These are phyloP conservation scores for Beauveria scarabaeidicola DNA, from an alignment of 2,329 filamentous ascomycete genomes.

Conservation along the genomic window DNA sequence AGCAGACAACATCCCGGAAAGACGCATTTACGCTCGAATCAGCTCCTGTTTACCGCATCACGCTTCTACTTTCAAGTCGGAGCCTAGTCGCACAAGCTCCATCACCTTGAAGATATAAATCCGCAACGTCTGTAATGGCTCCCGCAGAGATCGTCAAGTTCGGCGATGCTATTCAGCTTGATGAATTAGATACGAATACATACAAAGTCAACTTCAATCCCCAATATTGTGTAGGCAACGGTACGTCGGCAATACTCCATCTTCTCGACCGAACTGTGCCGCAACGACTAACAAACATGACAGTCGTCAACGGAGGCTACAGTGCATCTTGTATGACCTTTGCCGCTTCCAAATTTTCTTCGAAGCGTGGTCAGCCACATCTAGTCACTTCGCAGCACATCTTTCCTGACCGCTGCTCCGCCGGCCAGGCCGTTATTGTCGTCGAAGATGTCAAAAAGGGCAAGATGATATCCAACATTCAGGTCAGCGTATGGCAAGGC, in stretches of 20 bases:
- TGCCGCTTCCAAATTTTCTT: constrained; percentile 15
- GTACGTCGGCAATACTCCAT: constrained; percentile 11
- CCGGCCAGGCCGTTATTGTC: constrained; percentile 24
- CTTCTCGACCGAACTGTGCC: not conserved
- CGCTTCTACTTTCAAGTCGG: not conserved
- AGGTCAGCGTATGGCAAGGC: constrained; percentile 29
- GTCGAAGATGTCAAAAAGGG: constrained; percentile 30
- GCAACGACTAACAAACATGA: not conserved
- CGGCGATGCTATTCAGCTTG: constrained; percentile 15
- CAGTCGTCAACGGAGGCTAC: constrained; percentile 35
- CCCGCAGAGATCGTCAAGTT: constrained; percentile 4
- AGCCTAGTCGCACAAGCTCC: not conserved
- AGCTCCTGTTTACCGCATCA: not conserved
- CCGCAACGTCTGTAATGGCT: not conserved
- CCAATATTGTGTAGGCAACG: constrained; percentile 18
- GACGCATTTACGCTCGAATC: not conserved
- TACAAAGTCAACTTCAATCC: constrained; percentile 18
- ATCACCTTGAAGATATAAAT: not conserved
- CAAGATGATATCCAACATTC: constrained; percentile 25
- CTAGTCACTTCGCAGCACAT: constrained; percentile 27
- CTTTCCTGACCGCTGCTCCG: constrained; percentile 26
- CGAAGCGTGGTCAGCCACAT: constrained; percentile 24
- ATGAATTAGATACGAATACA: constrained; percentile 18
- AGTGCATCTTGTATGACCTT: constrained; percentile 27
- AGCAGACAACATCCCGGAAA: too few relatives aligned